Evolutionary conservation across 257 asterid genomes (phyloP), one percentile per base, ranked within the genome.

Genomic region (Cruciata laevipes): DNA sequence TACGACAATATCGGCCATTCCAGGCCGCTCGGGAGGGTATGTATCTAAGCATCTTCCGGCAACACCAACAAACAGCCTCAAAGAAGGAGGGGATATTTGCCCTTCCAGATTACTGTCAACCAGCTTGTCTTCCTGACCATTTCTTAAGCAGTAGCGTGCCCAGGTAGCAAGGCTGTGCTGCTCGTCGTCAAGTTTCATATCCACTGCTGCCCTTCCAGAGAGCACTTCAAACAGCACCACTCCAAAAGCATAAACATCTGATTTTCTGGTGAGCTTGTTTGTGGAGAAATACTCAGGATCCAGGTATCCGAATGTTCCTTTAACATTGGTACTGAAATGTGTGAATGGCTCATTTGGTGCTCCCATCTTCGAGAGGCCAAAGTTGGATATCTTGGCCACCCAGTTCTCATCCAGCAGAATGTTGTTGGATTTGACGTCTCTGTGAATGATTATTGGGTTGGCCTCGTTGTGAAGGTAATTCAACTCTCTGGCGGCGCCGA

Each of bases 201-300:
- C 66, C 63, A 88, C 68, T 40, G 89, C 85, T 2, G 82, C 81
- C 72, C 90, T 67, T 0, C 81, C 87, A 11, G 90, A 83, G 18
- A 85, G 42, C 10, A 82, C 85, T 51, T 89, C 95, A 0, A 89
- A 75, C 65, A 89, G 4, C 10, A 89, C 92, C 3, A 87, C 92
- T 0, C 92, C 95, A 55, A 89, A 87, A 0, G 96, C 87, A 69
- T 87, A 89, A 0, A 87, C 95, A 31, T 89, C 90, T 1, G 95
- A 88, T 42, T 42, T 42, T 42, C 63, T 83, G 83, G 27, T 77
- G 86, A 6, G 96, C 40, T 84, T 89, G 24, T 76, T 86, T 11
- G 79, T 68, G 60, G 53, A 67, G 68, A 72, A 86, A 69, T 89
- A 89, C 59, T 89, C 95, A 0, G 95, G 96, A 27, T 89, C 92